These are phyloP conservation scores for Auriscalpium microsporum DNA, from an alignment of 768 basidiomycete species.

Conservation along the genomic window DNA sequence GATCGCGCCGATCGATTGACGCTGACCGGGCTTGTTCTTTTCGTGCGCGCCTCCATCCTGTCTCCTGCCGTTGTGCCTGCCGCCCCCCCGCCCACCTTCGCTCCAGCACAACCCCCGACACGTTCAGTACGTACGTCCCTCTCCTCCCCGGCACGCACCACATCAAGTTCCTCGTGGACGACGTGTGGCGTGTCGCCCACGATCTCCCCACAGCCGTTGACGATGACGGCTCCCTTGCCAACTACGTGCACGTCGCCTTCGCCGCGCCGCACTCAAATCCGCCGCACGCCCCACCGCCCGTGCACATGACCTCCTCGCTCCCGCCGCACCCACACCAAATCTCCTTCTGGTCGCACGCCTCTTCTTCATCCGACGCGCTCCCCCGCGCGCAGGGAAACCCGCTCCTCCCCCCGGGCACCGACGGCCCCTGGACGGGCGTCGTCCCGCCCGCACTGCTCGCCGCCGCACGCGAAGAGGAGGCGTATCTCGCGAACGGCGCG, in stretches of 20 bases:
- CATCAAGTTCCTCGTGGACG: conserved; percentile 92
- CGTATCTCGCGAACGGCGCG: conserved; percentile 39
- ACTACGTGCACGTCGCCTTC: conserved; percentile 73
- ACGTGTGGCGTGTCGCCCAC: conserved; percentile 70
- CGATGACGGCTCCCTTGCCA: conserved; percentile 89
- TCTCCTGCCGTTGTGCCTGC: neutral
- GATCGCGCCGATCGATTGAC: neutral
- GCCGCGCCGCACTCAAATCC: conserved; percentile 24
- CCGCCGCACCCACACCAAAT: conserved; percentile 16
- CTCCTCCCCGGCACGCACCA: conserved; percentile 89
- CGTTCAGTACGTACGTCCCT: conserved; percentile 32
- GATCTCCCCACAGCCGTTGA: conserved; percentile 85
- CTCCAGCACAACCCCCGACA: conserved; percentile 24
- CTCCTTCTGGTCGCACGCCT: conserved; percentile 36
- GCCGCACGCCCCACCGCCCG: conserved; percentile 23
- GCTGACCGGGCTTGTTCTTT: neutral
- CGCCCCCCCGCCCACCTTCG: neutral
- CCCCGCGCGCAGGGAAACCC: neutral
- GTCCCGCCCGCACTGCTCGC: conserved; percentile 72
- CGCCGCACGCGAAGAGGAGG: conserved; percentile 81
- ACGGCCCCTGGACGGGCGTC: conserved; percentile 62
- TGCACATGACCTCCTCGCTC: conserved; percentile 8
- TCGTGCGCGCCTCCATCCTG: neutral
- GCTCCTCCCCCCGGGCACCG: conserved; percentile 15
- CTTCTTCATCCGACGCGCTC: neutral